These are phyloP conservation scores for Calonectria ilicicola DNA, from an alignment of 2,329 filamentous ascomycete genomes.

Conservation along the genomic window DNA sequence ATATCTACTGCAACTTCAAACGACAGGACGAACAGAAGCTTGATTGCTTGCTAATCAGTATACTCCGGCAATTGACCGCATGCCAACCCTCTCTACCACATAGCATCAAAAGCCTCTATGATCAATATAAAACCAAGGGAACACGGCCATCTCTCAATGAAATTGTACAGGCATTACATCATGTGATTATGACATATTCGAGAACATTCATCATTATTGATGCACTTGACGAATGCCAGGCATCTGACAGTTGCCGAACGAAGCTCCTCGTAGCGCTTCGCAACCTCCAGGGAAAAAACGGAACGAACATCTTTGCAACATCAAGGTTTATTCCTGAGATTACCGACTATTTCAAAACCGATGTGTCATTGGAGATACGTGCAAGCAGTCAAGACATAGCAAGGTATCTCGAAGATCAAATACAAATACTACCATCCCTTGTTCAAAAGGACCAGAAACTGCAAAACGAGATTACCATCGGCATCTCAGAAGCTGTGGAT, in stretches of 20 bases:
- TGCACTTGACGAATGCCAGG: conserved; percentile 40
- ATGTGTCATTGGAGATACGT: conserved; percentile 18
- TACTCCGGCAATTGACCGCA: too few species aligned
- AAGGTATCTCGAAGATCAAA: neutral
- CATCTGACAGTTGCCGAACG: neutral
- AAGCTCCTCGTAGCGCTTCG: conserved; percentile 13
- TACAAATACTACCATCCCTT: neutral
- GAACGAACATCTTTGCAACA: conserved; percentile 36
- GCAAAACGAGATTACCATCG: neutral
- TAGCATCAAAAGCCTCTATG: too few species aligned
- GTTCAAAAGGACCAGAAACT: rapidly evolving
- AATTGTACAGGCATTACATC: too few species aligned
- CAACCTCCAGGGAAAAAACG: neutral
- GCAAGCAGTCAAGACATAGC: conserved; percentile 22
- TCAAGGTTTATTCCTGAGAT: conserved; percentile 37
- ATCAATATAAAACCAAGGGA: too few species aligned
- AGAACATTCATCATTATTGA: conserved; percentile 35
- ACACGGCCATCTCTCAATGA: too few species aligned
- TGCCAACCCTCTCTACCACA: too few species aligned
- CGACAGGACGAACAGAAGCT: too few species aligned
- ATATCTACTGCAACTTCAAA: too few species aligned
- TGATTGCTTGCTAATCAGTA: too few species aligned
- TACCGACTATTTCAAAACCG: neutral
- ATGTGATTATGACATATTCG: too few species aligned
- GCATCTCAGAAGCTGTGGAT: neutral